phyloP scores from a whole-genome alignment of 192 early-diverging fungal genomes.

The Coemansia aciculifera region DNA sequence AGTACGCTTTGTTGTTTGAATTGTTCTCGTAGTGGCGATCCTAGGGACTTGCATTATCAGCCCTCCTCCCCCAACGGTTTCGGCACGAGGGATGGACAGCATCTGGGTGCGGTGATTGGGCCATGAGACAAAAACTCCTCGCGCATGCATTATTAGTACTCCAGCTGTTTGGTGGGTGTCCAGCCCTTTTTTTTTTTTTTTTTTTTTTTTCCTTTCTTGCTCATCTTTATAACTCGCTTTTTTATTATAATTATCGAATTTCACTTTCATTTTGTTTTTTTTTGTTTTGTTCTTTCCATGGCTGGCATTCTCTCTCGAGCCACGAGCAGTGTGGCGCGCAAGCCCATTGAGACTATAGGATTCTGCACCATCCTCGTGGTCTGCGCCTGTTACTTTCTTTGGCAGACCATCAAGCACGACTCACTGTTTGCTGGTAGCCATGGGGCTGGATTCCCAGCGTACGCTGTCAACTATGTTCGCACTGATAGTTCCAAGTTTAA shows the following conservation, averaged over 20 bases:
- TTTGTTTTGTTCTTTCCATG: conserved; percentile 13
- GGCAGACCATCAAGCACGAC: conserved; percentile 68
- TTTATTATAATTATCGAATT: conserved; percentile 10
- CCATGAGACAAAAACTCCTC: neutral
- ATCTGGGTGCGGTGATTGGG: neutral
- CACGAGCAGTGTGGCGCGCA: conserved; percentile 60
- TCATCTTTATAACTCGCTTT: neutral
- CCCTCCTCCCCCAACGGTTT: neutral
- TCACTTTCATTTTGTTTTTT: neutral
- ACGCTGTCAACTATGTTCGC: conserved; percentile 28
- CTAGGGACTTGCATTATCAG: neutral
- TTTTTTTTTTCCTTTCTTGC: conserved; percentile 5
- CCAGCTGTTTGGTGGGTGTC: neutral
- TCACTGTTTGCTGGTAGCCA: conserved; percentile 59
- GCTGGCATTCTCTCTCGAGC: conserved; percentile 43
- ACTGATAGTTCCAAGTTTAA: conserved; percentile 21
- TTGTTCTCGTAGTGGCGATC: neutral
- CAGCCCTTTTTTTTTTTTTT: conserved; percentile 12
- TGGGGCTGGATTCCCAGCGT: conserved; percentile 18
- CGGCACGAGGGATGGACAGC: neutral
- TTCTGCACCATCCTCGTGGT: conserved; percentile 69
- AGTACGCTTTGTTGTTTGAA: neutral
- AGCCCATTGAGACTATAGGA: conserved; percentile 81
- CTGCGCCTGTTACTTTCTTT: conserved; percentile 75
- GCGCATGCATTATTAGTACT: neutral